Base-by-base conservation (phyloP, 192 early-diverging fungal species). In the Rhizophagus sp. region DNA sequence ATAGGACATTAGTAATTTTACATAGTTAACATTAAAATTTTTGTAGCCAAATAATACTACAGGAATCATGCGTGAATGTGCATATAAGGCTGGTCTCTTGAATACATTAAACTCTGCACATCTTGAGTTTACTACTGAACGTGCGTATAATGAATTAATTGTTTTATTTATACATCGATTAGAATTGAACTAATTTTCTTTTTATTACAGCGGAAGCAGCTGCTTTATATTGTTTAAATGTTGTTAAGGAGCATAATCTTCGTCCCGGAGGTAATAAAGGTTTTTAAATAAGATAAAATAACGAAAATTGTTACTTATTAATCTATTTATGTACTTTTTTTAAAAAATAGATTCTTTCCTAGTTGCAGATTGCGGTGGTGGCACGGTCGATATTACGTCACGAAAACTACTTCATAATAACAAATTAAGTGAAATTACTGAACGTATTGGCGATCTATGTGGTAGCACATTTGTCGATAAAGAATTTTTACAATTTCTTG, bases 351-450 rank as follows among this genome's bases (percentile, higher is more conserved):
- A 76, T 25, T n/a, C 75, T 64, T 65, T 64, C 62, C 25, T 63
- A 7, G 39, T 76, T 39, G 62, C 15, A 15, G 75, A 76, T 65
- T 76, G 75, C 12, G 75, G 75, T 3, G 75, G 75, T 41, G 62
- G 62, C 17, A 76, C 75, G n/a, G 11, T 65, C 39, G 75, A 76
- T 41, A 24, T 77, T 25, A 65, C 63, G 36, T 64, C 49, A 19
- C n/a, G 50, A 50, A 47, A 62, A 61, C 34, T 75, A 3, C 34
- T 75, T 17, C 49, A 8, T 0, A 6, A 75, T 4, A 61, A 75
- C 52, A 27, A 33, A 75, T 36, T 75, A 61, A n/a, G 52, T 33
- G 73, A 62, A 62, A 75, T 75, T n/a, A 75, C 73, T 22, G 73
- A 62, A 33, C 49, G 73, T 30, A 17, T 62, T 4, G 73, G 73